These are phyloP conservation scores for Aspergillus saccharolyticus DNA, from an alignment of 495 filamentous ascomycete species.

Conservation along the genomic window DNA sequence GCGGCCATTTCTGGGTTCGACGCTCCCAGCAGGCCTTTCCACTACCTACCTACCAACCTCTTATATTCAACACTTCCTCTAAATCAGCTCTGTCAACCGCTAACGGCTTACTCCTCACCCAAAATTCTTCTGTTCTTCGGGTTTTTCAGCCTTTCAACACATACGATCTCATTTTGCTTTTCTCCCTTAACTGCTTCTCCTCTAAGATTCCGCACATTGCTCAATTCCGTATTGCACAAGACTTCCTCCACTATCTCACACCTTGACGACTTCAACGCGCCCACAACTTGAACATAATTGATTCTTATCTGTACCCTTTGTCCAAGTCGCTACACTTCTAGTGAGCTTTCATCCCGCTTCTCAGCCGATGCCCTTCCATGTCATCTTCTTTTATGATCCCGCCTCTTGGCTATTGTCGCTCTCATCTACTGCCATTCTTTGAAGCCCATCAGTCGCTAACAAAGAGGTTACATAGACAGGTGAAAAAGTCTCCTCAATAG, in stretches of 20 bases:
- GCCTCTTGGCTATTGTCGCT: background rate
- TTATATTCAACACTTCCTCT: background rate
- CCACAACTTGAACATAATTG: constrained; percentile 1
- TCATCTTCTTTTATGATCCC: background rate
- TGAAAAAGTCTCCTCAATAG: constrained; percentile 14
- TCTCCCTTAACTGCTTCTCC: constrained; percentile 2
- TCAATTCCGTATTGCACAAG: constrained; percentile 28
- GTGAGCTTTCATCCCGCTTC: constrained; percentile 14
- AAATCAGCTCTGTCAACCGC: background rate
- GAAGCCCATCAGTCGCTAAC: constrained; percentile 13
- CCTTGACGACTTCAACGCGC: constrained; percentile 12
- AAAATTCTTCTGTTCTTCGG: constrained; percentile 7
- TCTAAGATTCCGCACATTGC: constrained; percentile 12
- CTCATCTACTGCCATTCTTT: background rate
- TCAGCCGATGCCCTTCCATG: constrained; percentile 5
- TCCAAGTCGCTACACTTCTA: constrained; percentile 21
- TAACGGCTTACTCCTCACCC: background rate
- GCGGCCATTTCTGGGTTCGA: constrained; percentile 1
- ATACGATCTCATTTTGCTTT: constrained; percentile 5
- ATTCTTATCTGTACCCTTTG: constrained; percentile 16
- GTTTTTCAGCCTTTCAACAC: background rate
- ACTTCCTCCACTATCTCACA: constrained; percentile 20
- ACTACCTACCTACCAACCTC: background rate
- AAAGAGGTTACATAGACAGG: constrained; percentile 14
- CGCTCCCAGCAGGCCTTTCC: background rate